These are phyloP conservation scores for Elsinoe ampelina DNA, from an alignment of 2,329 filamentous ascomycete genomes.

Conservation along the genomic window DNA sequence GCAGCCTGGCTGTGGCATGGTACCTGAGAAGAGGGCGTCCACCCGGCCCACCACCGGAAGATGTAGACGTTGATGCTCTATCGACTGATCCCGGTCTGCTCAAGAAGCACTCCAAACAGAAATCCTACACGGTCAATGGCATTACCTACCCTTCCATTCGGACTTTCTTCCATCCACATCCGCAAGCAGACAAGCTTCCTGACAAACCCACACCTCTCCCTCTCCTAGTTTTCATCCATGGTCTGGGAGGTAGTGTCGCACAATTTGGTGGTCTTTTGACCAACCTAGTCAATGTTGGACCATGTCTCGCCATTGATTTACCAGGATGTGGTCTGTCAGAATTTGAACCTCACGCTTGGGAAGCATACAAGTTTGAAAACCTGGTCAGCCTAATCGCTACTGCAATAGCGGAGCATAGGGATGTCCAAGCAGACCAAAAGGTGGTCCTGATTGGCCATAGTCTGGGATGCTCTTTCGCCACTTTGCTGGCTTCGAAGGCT, in stretches of 20 bases:
- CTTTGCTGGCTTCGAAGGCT: constrained; percentile 56
- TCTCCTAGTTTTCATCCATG: constrained; percentile 83
- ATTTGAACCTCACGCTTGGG: constrained; percentile 61
- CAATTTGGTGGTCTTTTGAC: constrained; percentile 78
- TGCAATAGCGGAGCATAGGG: constrained; percentile 64
- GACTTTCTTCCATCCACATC: constrained; percentile 74
- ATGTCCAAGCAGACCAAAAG: constrained; percentile 53
- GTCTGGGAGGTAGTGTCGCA: constrained; percentile 80
- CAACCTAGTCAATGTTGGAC: constrained; percentile 71
- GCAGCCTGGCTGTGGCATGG: constrained; percentile 8
- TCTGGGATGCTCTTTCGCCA: constrained; percentile 74
- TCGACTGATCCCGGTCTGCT: constrained; percentile 69
- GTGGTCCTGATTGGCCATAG: constrained; percentile 81
- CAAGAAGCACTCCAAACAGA: constrained; percentile 62
- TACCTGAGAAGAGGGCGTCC: not conserved
- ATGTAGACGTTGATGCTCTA: constrained; percentile 33
- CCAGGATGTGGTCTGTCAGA: constrained; percentile 79
- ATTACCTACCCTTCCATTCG: constrained; percentile 67
- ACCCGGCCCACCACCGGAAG: not conserved
- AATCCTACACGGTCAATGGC: constrained; percentile 55
- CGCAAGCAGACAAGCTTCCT: constrained; percentile 73
- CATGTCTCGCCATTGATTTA: constrained; percentile 80
- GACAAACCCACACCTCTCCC: constrained; percentile 64
- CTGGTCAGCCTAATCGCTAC: constrained; percentile 65
- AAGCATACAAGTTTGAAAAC: constrained; percentile 69